Evolutionary conservation across 208 protist genomes (phyloP).

Genomic region (Angomonas deanei): DNA sequence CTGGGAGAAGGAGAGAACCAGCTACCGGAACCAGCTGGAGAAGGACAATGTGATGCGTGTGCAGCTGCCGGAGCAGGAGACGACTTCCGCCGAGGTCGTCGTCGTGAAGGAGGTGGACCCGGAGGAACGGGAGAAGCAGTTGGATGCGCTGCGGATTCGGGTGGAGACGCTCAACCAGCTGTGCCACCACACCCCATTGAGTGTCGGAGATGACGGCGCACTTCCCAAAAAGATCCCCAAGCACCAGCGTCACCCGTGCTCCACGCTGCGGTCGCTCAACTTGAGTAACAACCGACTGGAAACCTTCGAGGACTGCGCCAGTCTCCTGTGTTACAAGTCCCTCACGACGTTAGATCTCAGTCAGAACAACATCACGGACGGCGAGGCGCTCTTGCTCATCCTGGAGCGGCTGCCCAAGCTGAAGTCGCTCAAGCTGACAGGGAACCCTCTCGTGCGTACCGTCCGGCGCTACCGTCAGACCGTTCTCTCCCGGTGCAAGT

Average conservation of each 20-base stretch:
- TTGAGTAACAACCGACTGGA: constrained; percentile 76
- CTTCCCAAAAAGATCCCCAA: constrained; percentile 14
- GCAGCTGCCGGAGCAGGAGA: constrained; percentile 4
- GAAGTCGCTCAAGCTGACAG: constrained; percentile 78
- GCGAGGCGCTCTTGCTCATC: constrained; percentile 73
- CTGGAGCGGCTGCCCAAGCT: constrained; percentile 74
- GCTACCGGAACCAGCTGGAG: neutral
- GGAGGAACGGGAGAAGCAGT: constrained; percentile 5
- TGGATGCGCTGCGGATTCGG: constrained; percentile 19
- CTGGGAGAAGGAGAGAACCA: constrained; percentile 29
- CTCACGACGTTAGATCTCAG: constrained; percentile 88
- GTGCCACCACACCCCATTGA: constrained; percentile 32
- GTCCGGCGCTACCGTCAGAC: constrained; percentile 85
- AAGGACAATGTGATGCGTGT: neutral
- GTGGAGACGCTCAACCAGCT: constrained; percentile 27
- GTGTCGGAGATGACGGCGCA: neutral
- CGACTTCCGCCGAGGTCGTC: constrained; percentile 3
- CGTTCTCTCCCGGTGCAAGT: constrained; percentile 52
- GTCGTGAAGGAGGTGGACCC: neutral
- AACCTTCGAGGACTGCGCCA: constrained; percentile 38
- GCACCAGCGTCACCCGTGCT: constrained; percentile 50
- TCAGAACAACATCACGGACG: constrained; percentile 85
- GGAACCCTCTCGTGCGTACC: constrained; percentile 83
- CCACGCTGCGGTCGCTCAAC: constrained; percentile 78
- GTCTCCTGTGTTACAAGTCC: constrained; percentile 66